Percentiles rank a stretch among this genome's conserved stretches.
phyloP scores from a whole-genome alignment of 371 early-diverging fungal genomes.

The Lichtheimia ramosa region DNA sequence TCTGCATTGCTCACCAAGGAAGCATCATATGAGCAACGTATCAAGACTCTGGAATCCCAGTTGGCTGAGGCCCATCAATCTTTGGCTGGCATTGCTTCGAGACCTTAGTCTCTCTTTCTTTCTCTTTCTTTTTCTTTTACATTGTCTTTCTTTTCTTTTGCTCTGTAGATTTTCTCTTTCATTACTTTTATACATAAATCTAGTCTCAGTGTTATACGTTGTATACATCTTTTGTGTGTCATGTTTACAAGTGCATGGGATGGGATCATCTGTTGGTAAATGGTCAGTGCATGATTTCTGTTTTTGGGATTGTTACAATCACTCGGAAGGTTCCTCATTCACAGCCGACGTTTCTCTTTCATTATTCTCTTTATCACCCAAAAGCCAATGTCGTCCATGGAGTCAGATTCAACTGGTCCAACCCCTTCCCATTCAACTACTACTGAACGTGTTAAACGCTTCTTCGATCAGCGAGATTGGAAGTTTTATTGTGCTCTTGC shows the following conservation, averaged over 20 bases:
- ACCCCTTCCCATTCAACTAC: neutral
- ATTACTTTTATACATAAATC: neutral
- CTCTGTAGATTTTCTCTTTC: neutral
- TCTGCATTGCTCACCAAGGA: conserved; percentile 54
- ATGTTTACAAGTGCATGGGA: too few species aligned
- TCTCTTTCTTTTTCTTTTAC: neutral
- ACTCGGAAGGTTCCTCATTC: too few species aligned
- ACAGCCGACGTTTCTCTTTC: too few species aligned
- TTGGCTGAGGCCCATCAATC: conserved; percentile 62
- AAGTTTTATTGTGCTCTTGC: conserved; percentile 74
- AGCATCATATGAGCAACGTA: conserved; percentile 57
- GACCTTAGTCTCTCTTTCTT: neutral
- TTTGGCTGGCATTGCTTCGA: conserved; percentile 24
- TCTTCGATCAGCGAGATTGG: conserved; percentile 74
- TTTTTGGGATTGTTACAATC: too few species aligned
- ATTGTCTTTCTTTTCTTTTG: neutral
- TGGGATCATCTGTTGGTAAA: too few species aligned
- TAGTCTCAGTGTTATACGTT: neutral
- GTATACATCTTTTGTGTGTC: too few species aligned
- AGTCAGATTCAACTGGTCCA: too few species aligned
- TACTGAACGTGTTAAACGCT: conserved; percentile 50
- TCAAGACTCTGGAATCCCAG: conserved; percentile 61
- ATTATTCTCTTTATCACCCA: too few species aligned
- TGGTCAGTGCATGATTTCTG: too few species aligned
- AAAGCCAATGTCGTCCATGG: too few species aligned